A percentile compares a stretch with the other conserved stretches of the same genome.
These are phyloP conservation scores for Gonapodya prolifera DNA, from an alignment of 192 early-diverging fungal species.

Conservation along the genomic window DNA sequence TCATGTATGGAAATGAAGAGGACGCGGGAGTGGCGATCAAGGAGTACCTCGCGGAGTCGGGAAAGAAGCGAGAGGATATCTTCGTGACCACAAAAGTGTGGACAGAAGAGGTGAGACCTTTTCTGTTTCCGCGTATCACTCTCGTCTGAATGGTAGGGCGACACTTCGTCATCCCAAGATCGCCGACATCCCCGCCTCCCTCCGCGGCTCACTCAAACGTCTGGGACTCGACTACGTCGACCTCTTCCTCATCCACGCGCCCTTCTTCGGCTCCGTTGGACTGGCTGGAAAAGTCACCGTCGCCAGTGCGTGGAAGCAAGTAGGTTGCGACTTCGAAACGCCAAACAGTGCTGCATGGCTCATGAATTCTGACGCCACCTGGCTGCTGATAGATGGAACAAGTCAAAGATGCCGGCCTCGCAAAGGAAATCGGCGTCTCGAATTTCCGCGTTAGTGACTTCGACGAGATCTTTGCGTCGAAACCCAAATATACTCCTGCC, in stretches of 20 bases:
- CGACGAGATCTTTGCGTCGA: too few species aligned
- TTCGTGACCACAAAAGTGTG: conserved; percentile 26
- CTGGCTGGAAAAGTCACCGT: too few species aligned
- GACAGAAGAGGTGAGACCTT: too few species aligned
- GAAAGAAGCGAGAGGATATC: conserved; percentile 38
- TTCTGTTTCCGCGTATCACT: too few species aligned
- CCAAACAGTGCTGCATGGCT: too few species aligned
- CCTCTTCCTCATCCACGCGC: conserved; percentile 5
- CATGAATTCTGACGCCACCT: too few species aligned
- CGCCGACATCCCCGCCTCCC: neutral
- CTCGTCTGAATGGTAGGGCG: too few species aligned
- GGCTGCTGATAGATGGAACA: neutral
- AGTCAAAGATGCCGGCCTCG: neutral
- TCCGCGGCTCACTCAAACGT: neutral
- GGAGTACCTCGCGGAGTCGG: conserved; percentile 27
- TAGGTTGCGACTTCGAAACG: too few species aligned
- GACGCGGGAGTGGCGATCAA: conserved; percentile 41
- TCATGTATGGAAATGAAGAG: conserved; percentile 48
- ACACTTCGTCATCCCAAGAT: too few species aligned
- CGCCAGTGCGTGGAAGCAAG: too few species aligned
- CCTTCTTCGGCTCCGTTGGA: neutral
- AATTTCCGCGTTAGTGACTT: neutral
- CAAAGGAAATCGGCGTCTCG: neutral
- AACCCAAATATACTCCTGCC: too few species aligned
- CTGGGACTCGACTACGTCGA: neutral